Percentiles rank a stretch among this genome's conserved stretches.
These are phyloP conservation scores for Berkeleyomyces rouxiae DNA, from an alignment of 2,329 filamentous ascomycete species.

Conservation along the genomic window DNA sequence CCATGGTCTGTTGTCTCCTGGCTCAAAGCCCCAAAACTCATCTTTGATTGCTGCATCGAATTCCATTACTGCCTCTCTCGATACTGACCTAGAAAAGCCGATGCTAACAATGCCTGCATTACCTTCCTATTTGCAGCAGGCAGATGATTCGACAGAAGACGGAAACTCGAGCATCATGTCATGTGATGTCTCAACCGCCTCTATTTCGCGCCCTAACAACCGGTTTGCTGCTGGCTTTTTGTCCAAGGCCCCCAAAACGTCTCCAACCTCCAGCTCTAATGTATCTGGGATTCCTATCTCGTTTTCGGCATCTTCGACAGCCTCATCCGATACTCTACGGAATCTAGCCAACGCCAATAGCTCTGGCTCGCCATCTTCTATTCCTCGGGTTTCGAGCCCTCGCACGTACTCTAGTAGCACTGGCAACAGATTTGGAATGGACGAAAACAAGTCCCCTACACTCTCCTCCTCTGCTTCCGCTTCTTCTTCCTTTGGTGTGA, in stretches of 20 bases:
- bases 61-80: conserved; percentile 23
- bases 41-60: neutral
- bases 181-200: conserved; percentile 8
- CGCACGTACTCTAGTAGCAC: conserved; percentile 4
- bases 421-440: neutral
- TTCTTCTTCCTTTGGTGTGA: conserved; percentile 13
- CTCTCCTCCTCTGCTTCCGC: conserved; percentile 2
- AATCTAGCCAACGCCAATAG: conserved; percentile 5
- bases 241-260: conserved; percentile 1
- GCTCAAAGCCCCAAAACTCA: neutral
- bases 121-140: conserved; percentile 8
- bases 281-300: conserved; percentile 9
- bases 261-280: conserved; percentile 1
- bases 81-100: conserved; percentile 11
- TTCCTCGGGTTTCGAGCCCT: conserved; percentile 11
- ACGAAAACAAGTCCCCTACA: conserved; percentile 9
- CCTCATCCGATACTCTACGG: conserved; percentile 9
- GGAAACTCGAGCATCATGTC: conserved; percentile 11
- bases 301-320: neutral
- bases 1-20: neutral
- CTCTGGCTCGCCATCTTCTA: conserved; percentile 11
- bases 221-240: conserved; percentile 12
- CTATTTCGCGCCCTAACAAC: conserved; percentile 7
- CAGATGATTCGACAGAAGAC: conserved; percentile 4
- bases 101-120: conserved; percentile 8